Evolutionary conservation across 2,329 filamentous ascomycete species (phyloP), one percentile per base, ranked within the genome.

Genomic region (Colletotrichum sidae): DNA sequence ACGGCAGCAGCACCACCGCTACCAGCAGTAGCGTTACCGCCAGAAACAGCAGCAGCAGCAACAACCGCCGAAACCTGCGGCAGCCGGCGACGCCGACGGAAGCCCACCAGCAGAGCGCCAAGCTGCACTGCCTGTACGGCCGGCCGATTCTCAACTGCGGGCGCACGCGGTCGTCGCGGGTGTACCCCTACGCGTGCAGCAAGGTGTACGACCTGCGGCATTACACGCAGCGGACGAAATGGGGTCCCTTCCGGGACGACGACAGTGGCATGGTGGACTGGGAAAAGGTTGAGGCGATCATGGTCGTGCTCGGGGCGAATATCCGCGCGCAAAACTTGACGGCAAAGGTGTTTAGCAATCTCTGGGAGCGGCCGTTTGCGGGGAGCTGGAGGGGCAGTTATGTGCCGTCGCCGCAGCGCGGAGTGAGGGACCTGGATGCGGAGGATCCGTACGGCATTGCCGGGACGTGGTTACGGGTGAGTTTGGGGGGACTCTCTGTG

Each of bases 211-310:
- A 94, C 72, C 77, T 94, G 52, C 83, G 92, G 1, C 84, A 90
- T 69, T 92, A 93, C 75, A 90, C 86, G 0, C 74, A 79, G 2
- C 74, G 76, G 34, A 90, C 85, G 1, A 74, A 82, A 41, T 94
- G 92, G 91, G 92, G 92, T 0, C 92, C 92, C 0, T 94, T 92
- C 71, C 78, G 84, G 71, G 79, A 86, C 54, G 91, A 94, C 71
- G 86, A 84, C 2, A 83, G 81, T 2, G 83, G 82, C 56, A 76
- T 77, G 6, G 89, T 92, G 0, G 91, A 95, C 75, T 95, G 92
- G 92, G 91, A 94, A 76, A 92, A 92, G 78, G 78, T 94, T 10
- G 92, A 94, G 76, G 88, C 90, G 8, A 86, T 93, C 58, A 86
- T 93, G 82, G 80, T 94, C 4, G 87, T 90, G 2, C 76, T 94